Evolutionary conservation across 2,329 filamentous ascomycete genomes (phyloP), one percentile per base, ranked within the genome.

Genomic region (Penicillium nordicum): DNA sequence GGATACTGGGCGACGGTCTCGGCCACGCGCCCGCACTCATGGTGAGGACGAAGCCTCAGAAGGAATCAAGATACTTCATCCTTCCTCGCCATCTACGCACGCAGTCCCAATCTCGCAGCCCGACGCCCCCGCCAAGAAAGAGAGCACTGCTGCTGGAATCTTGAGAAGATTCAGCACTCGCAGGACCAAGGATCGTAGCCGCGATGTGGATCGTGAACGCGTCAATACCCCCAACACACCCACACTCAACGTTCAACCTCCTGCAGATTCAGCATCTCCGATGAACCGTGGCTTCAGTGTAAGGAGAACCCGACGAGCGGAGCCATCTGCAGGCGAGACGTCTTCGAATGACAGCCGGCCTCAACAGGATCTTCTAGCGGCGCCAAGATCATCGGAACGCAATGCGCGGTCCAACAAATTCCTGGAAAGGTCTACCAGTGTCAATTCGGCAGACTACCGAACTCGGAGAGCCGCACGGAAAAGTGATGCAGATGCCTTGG

Each of bases 231-330:
- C 86, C 12, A 87, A 88, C 37, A 86, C 88, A 46, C 89, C 90
- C 41, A 87, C 88, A 42, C 83, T 96, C 36, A 89, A 89, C 53
- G 86, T 94, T n/a, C 90, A 93, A 65, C 86, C 88, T 14, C 89
- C 90, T 10, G 78, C 84, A 54, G 90, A 93, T 55, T 73, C 79
- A 30, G 81, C 84, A 3, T 78, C 81, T 18, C 81, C 84, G 0
- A 85, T 90, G 2, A 84, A 89, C 50, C 95, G 95, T 75, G 96
- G 92, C 72, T 96, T 97, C 72, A 96, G 91, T 69, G 89, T 97
- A 62, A 85, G 85, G 57, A 79, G 84, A 60, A 77, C 80, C 30
- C 77, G 84, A 42, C 82, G 84, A 55, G 75, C 81, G 59, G 79
- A 84, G 37, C 69, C 73, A 16, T 76, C 79, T 67, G 66, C 82